Percentiles rank a stretch among this genome's conserved stretches.
Evolutionary conservation across 139 green algal species (phyloP).

Genomic region (Chlorella ohadii): DNA sequence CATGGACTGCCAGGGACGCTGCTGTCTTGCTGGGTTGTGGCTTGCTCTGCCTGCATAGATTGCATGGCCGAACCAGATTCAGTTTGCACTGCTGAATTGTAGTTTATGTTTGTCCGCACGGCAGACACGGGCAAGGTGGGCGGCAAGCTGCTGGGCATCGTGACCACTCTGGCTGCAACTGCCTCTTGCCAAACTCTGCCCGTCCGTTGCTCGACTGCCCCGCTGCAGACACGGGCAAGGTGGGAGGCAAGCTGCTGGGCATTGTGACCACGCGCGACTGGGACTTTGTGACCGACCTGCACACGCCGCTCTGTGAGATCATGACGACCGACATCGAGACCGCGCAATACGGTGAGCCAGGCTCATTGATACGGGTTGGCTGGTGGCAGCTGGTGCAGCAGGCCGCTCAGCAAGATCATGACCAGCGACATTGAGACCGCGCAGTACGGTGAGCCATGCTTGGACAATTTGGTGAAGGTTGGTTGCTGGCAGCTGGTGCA

Average conservation of each 20-base stretch:
- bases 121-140: too few species aligned
- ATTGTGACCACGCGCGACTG: constrained; percentile 84
- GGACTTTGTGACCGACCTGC: constrained; percentile 84
- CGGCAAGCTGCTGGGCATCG: not conserved
- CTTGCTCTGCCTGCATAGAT: too few species aligned
- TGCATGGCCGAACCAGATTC: too few species aligned
- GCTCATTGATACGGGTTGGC: too few species aligned
- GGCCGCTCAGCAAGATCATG: constrained; percentile 84
- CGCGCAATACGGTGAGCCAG: constrained; percentile 34
- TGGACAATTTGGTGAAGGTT: too few species aligned
- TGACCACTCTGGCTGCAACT: not conserved
- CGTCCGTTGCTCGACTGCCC: not conserved
- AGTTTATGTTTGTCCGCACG: too few species aligned
- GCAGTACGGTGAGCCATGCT: constrained; percentile 32
- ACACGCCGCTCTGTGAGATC: constrained; percentile 73
- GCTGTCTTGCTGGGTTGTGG: too few species aligned
- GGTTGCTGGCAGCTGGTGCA: too few species aligned
- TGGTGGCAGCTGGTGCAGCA: too few species aligned
- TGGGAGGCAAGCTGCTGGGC: constrained; percentile 88
- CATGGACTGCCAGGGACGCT: too few species aligned
- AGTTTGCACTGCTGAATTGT: too few species aligned
- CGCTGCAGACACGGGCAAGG: constrained; percentile 69
- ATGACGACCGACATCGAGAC: constrained; percentile 85
- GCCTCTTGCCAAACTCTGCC: not conserved
- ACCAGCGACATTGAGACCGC: constrained; percentile 73